Percentiles rank a stretch among this genome's conserved stretches.
phyloP scores from a whole-genome alignment of 1,284 basidiomycete species.

The Ceratobasidium sp. region DNA sequence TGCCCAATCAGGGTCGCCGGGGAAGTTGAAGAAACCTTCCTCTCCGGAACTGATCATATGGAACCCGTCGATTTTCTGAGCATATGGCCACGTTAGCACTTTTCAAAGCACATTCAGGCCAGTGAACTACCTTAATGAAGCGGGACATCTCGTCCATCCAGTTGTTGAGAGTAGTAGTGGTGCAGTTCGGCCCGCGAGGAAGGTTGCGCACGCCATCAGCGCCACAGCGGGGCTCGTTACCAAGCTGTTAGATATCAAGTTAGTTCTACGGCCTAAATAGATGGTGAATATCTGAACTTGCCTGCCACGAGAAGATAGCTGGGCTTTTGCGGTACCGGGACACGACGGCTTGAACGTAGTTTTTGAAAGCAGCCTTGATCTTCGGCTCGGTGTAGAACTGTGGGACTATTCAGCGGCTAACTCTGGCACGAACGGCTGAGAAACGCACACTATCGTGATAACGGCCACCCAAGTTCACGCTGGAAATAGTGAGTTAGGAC shows the following conservation, averaged over 20 bases:
- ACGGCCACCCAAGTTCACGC: slow-evolving; percentile 45
- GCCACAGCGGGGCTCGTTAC: slow-evolving; percentile 47
- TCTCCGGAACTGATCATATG: slow-evolving; percentile 45
- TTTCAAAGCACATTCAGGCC: neutral
- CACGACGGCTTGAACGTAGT: slow-evolving; percentile 51
- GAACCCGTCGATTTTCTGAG: slow-evolving; percentile 39
- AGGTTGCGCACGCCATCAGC: slow-evolving; percentile 46
- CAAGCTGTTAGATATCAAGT: slow-evolving; percentile 4
- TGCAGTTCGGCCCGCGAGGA: slow-evolving; percentile 45
- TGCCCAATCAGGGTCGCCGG: slow-evolving; percentile 44
- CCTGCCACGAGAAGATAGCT: slow-evolving; percentile 48
- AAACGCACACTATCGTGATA: slow-evolving; percentile 46
- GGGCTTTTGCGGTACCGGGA: slow-evolving; percentile 49
- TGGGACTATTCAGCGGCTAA: neutral
- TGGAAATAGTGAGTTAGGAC: neutral
- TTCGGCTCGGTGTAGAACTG: slow-evolving; percentile 47
- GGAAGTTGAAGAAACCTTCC: slow-evolving; percentile 46
- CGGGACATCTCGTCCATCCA: slow-evolving; percentile 47
- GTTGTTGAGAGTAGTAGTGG: slow-evolving; percentile 13
- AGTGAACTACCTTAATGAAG: slow-evolving; percentile 43
- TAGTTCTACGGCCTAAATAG: neutral
- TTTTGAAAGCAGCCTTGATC: slow-evolving; percentile 48
- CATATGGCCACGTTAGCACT: slow-evolving; percentile 2
- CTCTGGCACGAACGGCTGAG: neutral
- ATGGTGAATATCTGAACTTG: neutral